Percentiles rank a stretch among this genome's conserved stretches.
Evolutionary conservation across 2,329 filamentous ascomycete genomes (phyloP).

Genomic region (Aspergillus felis): DNA sequence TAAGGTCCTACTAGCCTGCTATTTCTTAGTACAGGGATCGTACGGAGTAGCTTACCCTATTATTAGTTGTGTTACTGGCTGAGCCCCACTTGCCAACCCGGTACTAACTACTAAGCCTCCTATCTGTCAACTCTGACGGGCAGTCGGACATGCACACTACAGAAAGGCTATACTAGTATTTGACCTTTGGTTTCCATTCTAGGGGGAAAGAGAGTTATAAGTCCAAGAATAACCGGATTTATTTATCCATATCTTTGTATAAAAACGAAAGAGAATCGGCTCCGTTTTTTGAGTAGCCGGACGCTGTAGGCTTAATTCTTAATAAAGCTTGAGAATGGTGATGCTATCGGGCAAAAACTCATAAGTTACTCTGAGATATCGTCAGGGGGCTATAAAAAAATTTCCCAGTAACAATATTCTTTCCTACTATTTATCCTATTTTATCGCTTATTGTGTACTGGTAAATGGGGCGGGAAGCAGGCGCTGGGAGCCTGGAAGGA

Average conservation of each 20-base stretch:
- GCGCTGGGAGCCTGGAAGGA: conserved; percentile 2
- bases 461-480: background rate
- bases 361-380: background rate
- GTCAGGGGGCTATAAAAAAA: background rate
- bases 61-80: background rate
- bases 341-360: background rate
- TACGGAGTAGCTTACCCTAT: background rate
- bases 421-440: background rate
- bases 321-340: background rate
- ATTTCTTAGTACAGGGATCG: background rate
- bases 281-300: background rate
- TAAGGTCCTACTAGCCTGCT: background rate
- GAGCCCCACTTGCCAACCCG: conserved; percentile 15
- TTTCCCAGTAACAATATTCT: background rate
- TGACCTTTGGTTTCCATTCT: background rate
- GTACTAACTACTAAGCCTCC: conserved; percentile 13
- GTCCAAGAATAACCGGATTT: background rate
- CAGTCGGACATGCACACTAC: background rate
- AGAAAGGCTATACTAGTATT: background rate
- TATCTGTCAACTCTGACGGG: background rate
- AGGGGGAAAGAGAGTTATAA: background rate
- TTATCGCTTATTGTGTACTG: background rate
- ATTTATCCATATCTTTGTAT: background rate
- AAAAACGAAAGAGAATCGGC: background rate
- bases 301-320: background rate